Evolutionary conservation across 148 eudicot genomes (phyloP), one percentile per base, ranked within the genome.

Genomic region (Vaccinium darrowii): DNA sequence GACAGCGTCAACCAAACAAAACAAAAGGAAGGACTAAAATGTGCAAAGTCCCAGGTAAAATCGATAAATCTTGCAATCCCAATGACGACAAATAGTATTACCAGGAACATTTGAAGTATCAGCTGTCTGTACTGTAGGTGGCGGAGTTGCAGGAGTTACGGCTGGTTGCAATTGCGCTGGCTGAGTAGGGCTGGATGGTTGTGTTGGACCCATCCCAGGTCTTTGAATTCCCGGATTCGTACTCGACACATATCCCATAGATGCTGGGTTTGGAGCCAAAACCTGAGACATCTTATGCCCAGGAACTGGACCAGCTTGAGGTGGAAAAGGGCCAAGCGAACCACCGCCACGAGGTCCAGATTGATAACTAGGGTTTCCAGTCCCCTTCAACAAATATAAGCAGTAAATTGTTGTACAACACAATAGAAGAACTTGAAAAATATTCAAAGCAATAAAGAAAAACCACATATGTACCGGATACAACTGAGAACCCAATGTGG

Each of bases 91-190:
- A 69, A 76, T 79, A 18, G 84, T 62, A 79, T 88, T 93, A 97
- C 99, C 96, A 82, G 98, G 98, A 27, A 97, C 98, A 86, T 91
- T 95, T 73, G 99, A 93, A 81, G 96, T 93, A 88, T 95, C 98
- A 76, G 80, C 99, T 56, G 99, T 97, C 90, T 93, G 99, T 25
- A 93, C 91, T 39, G 98, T 97, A 74, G 99, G 93, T 39, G 98
- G 97, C 0, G 98, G 96, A 87, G 99, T 93, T 80, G 93, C 85
- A 87, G 98, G 97, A 83, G 95, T 86, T 84, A 84, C 87, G 36
- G 93, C 81, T 75, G 91, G 86, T 73, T 92, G 94, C 72, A 89
- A 87, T 71, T 91, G 88, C 58, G 91, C 87, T 39, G 93, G 72
- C 76, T 91, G 96, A 69, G 87, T 88, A 84, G 99, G 98, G 82